Evolutionary conservation across 2,329 filamentous ascomycete species (phyloP).

Genomic region (Xylaria sp.): DNA sequence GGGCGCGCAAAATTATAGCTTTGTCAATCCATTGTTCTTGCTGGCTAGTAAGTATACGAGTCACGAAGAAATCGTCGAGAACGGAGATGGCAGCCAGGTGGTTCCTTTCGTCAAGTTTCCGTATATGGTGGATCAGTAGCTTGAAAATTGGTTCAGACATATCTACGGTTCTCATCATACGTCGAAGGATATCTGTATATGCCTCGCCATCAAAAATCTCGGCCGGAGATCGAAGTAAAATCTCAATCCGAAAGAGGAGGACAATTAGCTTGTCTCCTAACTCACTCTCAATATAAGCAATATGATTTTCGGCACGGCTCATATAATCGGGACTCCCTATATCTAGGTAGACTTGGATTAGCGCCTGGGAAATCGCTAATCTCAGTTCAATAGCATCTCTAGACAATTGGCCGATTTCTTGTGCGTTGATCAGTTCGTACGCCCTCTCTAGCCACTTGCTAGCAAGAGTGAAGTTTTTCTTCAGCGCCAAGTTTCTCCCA

Average conservation of each 20-base stretch:
- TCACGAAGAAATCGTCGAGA: slow-evolving; percentile 71
- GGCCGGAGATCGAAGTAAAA: slow-evolving; percentile 62
- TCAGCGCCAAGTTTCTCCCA: slow-evolving; percentile 67
- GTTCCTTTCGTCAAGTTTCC: slow-evolving; percentile 68
- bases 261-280: slow-evolving; percentile 73
- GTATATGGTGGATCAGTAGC: slow-evolving; percentile 73
- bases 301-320: slow-evolving; percentile 64
- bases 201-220: slow-evolving; percentile 60
- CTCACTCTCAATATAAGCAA: slow-evolving; percentile 70
- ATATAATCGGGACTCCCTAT: slow-evolving; percentile 56
- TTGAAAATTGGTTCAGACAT: slow-evolving; percentile 72
- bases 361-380: slow-evolving; percentile 71
- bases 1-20: slow-evolving; percentile 72
- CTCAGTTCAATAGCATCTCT: slow-evolving; percentile 71
- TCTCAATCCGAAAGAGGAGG: slow-evolving; percentile 73
- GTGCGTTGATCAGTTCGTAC: slow-evolving; percentile 64
- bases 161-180: slow-evolving; percentile 69
- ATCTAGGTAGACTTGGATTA: slow-evolving; percentile 66
- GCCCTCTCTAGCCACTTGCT: slow-evolving; percentile 79
- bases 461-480: slow-evolving; percentile 64
- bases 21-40: slow-evolving; percentile 74
- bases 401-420: slow-evolving; percentile 65
- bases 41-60: slow-evolving; percentile 60
- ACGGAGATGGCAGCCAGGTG: slow-evolving; percentile 59
- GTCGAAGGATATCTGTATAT: slow-evolving; percentile 64